Conservation (phyloP, 2,329 filamentous ascomycete genomes). For the Cordyceps cicadae region DNA sequence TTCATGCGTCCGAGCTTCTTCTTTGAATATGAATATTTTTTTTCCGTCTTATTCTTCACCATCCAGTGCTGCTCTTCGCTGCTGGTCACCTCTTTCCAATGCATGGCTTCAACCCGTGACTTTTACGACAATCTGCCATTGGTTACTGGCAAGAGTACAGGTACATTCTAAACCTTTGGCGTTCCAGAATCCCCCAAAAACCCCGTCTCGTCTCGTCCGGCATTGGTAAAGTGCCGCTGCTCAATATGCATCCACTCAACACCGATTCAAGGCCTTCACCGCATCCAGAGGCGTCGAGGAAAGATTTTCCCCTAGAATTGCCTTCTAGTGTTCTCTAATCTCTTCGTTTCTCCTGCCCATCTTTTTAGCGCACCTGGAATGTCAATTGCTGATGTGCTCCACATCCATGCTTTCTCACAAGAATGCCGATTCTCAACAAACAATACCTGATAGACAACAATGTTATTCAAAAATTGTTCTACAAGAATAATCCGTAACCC, state of each 20-base stretch:
- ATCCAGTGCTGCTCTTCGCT: too few species aligned
- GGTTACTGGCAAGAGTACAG: too few species aligned
- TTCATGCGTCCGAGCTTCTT: too few species aligned
- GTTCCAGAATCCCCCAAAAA: constrained; percentile 3
- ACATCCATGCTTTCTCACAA: not conserved
- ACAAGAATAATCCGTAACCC: not conserved
- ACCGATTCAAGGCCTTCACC: not conserved
- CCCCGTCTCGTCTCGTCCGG: not conserved
- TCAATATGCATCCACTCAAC: not conserved
- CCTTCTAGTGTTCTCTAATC: not conserved
- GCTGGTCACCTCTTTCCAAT: too few species aligned
- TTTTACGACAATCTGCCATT: too few species aligned
- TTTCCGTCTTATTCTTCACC: too few species aligned
- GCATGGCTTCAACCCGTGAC: too few species aligned
- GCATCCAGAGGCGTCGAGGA: not conserved
- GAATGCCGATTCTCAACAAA: not conserved
- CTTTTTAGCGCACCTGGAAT: not conserved
- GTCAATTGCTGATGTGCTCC: not conserved
- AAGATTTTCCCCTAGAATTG: not conserved
- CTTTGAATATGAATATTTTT: too few species aligned
- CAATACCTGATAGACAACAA: not conserved
- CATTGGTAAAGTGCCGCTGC: not conserved
- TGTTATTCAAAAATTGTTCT: not conserved
- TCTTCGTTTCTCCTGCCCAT: not conserved
- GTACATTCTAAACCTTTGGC: not conserved